Evolutionary conservation across 768 basidiomycete species (phyloP).

Genomic region (Punctularia strigosozonata): DNA sequence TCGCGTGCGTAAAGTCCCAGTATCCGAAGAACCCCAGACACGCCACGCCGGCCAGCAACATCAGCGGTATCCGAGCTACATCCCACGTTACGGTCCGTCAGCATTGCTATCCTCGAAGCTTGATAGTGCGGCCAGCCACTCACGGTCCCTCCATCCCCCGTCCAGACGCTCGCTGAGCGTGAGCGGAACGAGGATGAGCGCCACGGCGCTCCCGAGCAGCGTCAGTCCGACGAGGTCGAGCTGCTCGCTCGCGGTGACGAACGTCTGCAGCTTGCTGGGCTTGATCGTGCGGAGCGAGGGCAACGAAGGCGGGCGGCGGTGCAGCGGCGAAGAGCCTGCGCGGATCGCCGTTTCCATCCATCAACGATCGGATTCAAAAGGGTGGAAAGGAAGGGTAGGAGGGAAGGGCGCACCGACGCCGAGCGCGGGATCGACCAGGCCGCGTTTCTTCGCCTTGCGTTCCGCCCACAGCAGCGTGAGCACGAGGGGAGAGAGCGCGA

Average conservation of each 20-base stretch:
- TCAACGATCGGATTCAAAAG: no score
- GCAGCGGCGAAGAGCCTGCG: no score
- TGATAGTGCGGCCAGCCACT: no score
- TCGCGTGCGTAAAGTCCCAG: conserved; percentile 41
- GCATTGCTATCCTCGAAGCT: no score
- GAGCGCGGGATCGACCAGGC: conserved; percentile 17
- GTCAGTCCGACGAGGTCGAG: conserved; percentile 41
- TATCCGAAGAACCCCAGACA: conserved; percentile 29
- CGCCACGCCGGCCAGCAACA: conserved; percentile 35
- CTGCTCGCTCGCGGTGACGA: conserved; percentile 16
- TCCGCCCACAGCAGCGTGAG: conserved; percentile 45
- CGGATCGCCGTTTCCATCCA: no score
- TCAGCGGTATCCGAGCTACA: no score
- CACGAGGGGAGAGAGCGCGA: conserved; percentile 38
- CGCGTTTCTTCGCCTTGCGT: conserved; percentile 29
- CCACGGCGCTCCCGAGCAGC: conserved; percentile 35
- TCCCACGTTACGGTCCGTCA: no score
- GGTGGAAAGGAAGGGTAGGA: no score
- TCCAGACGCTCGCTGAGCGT: no score
- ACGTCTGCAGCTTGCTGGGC: not conserved
- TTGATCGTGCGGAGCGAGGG: not conserved
- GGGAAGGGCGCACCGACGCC: no score
- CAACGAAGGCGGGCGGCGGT: not conserved
- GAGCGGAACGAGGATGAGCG: conserved; percentile 44
- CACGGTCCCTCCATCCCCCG: not conserved